phyloP scores from a whole-genome alignment of 768 basidiomycete species.

The Pleurotus platypus region DNA sequence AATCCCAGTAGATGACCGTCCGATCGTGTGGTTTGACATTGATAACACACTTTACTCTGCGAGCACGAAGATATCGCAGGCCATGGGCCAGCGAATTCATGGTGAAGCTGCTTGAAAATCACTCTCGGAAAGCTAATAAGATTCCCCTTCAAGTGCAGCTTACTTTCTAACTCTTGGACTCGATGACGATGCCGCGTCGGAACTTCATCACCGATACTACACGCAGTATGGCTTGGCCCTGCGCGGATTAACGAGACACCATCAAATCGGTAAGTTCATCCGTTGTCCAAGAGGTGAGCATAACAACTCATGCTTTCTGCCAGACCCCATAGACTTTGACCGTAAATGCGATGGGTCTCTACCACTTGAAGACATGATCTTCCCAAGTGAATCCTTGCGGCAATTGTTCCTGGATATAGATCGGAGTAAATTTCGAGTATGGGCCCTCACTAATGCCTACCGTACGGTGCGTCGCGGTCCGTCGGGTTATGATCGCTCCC shows the following conservation, averaged over 20 bases:
- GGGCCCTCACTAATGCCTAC: constrained; percentile 88
- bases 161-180: constrained; percentile 75
- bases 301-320: not conserved
- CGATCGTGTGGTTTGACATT: constrained; percentile 78
- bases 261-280: constrained; percentile 58
- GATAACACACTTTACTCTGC: constrained; percentile 88
- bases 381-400: constrained; percentile 55
- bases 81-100: constrained; percentile 79
- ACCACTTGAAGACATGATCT: constrained; percentile 77
- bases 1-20: constrained; percentile 42
- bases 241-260: constrained; percentile 72
- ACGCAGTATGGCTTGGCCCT: constrained; percentile 80
- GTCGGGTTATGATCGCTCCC: constrained; percentile 10
- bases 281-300: too few species aligned
- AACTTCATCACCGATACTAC: constrained; percentile 71
- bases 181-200: constrained; percentile 62
- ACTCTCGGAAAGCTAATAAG: not conserved
- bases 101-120: constrained; percentile 30
- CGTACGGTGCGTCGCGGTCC: constrained; percentile 44
- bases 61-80: constrained; percentile 67
- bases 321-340: constrained; percentile 83
- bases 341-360: constrained; percentile 78
- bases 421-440: constrained; percentile 70
- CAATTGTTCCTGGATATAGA: constrained; percentile 79
- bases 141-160: constrained; percentile 31